Base-by-base conservation (phyloP, 306 rosid species). In the Pterocarpus macrocarpus region DNA sequence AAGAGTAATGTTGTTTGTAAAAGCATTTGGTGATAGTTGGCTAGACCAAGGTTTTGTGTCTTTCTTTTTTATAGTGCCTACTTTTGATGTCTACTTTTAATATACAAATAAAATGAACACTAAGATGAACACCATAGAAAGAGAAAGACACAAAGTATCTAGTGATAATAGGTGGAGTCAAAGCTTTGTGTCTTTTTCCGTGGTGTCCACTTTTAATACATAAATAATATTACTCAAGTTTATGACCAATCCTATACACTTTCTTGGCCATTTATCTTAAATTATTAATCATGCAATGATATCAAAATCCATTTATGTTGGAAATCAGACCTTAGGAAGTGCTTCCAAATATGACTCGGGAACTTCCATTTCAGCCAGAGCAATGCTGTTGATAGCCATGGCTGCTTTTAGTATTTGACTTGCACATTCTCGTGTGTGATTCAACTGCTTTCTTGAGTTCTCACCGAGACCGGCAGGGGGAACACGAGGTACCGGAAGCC, bases 401-500 rank as follows among this genome's bases (percentile, higher is more conserved):
- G 91, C 94, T 68, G 99, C 98, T 86, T 93, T 93, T 13, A 93
- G 81, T 55, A 93, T 95, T 78, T 91, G 98, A 79, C 78, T 88
- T 12, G 94, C 88, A 86, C 93, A 89, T 75, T 95, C 99, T 30
- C 96, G 59, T 1, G 91, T 91, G 85, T 93, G 88, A 83, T 88
- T 89, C 93, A 95, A 82, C 73, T 90, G 92, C 81, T 91, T 93
- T 69, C 97, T 93, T 2, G 97, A 90, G 64, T 61, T 84, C 82
- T 90, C 97, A 3, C 87, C 52, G n/a, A 95, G 90, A 63, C 97
- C 99, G 2, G 89, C 86, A 13, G 92, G 81, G 2, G 97, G 94
- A 58, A 95, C 95, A 12, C 97, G 97, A 1, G 97, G 98, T 15
- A 95, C 98, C 5, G 97, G 97, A 0, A 95, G 92, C 99, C 99